phyloP scores from a whole-genome alignment of 2,329 filamentous ascomycete species.

The Helicocarpus griseus region DNA sequence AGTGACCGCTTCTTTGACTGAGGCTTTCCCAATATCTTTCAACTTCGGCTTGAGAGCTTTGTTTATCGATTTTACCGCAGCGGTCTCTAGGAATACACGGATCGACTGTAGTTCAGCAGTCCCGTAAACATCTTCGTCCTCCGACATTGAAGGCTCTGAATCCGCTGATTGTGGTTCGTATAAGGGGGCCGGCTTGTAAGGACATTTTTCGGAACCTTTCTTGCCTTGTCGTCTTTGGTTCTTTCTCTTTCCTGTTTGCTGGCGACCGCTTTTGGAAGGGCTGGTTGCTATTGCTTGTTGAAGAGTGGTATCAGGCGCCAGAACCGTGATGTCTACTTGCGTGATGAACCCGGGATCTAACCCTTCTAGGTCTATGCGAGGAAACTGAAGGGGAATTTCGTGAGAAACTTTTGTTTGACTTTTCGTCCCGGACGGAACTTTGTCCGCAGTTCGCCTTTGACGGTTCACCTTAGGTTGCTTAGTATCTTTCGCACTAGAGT shows the following conservation, averaged over 20 bases:
- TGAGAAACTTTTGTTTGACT: not conserved
- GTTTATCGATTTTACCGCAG: slow-evolving; percentile 4
- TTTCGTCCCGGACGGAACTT: not conserved
- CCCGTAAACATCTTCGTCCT: not conserved
- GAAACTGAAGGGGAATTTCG: slow-evolving; percentile 17
- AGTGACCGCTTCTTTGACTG: slow-evolving; percentile 11
- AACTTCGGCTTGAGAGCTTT: not conserved
- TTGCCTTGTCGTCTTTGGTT: not conserved
- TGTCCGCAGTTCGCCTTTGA: not conserved
- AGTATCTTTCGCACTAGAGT: not conserved
- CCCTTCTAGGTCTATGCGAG: slow-evolving; percentile 22
- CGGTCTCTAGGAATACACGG: slow-evolving; percentile 6
- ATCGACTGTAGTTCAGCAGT: slow-evolving; percentile 1
- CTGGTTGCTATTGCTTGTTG: not conserved
- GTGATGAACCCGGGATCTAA: slow-evolving; percentile 23
- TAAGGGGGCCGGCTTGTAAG: not conserved
- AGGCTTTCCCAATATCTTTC: not conserved
- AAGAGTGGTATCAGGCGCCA: slow-evolving; percentile 25
- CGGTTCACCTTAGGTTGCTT: not conserved
- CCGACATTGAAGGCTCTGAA: not conserved
- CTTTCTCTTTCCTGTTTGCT: slow-evolving; percentile 3
- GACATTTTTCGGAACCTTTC: not conserved
- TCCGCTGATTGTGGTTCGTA: not conserved
- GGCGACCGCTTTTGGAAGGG: not conserved
- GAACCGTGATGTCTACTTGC: slow-evolving; percentile 29